A percentile compares a stretch with the other conserved stretches of the same genome.
Conservation (phyloP, 108 stramenopile genomes). For the Nannochloropsis oceanica region DNA sequence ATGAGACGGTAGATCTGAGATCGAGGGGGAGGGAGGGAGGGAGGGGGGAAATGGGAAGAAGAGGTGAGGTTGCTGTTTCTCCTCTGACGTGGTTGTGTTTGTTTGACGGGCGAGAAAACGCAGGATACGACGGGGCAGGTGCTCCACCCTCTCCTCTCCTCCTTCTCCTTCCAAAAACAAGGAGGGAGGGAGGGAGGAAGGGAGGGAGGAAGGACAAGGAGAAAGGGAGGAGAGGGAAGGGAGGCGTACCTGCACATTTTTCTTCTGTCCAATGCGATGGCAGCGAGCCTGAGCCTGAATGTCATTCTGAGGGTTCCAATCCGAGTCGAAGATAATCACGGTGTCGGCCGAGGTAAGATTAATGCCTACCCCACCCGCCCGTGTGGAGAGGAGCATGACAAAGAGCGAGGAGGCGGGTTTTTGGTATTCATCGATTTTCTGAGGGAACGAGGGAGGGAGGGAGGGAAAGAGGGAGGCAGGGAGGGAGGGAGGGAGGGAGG, state of each 20-base stretch:
- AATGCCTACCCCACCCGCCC: slow-evolving; percentile 17
- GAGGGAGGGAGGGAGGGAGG: neutral
- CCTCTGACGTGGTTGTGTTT: no score
- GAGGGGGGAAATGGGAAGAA: neutral
- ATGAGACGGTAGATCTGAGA: slow-evolving; percentile 7
- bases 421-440: neutral
- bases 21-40: neutral
- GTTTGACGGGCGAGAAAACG: no score
- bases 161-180: neutral
- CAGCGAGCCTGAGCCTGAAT: slow-evolving; percentile 30
- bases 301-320: slow-evolving; percentile 46
- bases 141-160: no score
- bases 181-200: neutral
- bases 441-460: neutral
- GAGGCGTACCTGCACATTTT: slow-evolving; percentile 31
- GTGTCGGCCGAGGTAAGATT: slow-evolving; percentile 45
- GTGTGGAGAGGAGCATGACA: slow-evolving; percentile 14
- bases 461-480: no score
- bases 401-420: slow-evolving; percentile 19
- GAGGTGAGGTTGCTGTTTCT: neutral
- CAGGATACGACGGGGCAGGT: no score
- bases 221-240: no score
- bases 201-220: neutral
- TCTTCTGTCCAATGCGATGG: slow-evolving; percentile 22
- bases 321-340: slow-evolving; percentile 48